Evolutionary conservation across 116 monocot species (phyloP), one percentile per base, ranked within the genome.

Genomic region (Cymodocea nodosa): DNA sequence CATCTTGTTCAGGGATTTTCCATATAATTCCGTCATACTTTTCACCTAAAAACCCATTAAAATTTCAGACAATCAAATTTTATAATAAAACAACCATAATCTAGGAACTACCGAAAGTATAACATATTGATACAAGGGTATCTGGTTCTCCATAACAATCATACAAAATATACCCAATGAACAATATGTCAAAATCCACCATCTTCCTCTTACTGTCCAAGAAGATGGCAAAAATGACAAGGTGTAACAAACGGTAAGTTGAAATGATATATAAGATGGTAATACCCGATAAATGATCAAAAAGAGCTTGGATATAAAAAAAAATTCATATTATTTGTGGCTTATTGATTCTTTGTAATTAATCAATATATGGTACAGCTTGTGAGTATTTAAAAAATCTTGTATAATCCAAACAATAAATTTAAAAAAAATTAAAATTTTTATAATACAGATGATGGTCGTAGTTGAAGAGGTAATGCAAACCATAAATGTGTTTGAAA

Each of bases 21-120:
- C 95, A 97, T 63, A 97, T 64, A 24, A 83, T 74, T 62, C 91
- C 95, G 58, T 87, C 87, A 78, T 87, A 70, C 58, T 85, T 85
- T 73, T 97, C 87, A 74, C 95, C 95, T 97, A 53, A 62, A 80
- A 59, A 52, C 66, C 14, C 62, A 74, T 52, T 8, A 66, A 44
- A 63, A 48, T 19, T 20, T 57, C 20, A 12, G 57, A 18, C 7
- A 57, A 18, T 57, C 57, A 10, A 4, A 5, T 44, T 44, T 44
- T 11, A 44, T 44, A 44, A 8, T 11, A 18, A 18, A 56, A 22
- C 15, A 56, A 56, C 23, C 15, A 56, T 7, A 56, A 22, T 18
- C 18, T 18, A 56, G 9, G 23, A 56, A 18, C 19, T 56, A 23
- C 6, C 7, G 2, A 23, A 56, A 56, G 56, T 8, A 18, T 6